phyloP scores from a whole-genome alignment of 2,329 filamentous ascomycete genomes.

The Claviceps monticola region DNA sequence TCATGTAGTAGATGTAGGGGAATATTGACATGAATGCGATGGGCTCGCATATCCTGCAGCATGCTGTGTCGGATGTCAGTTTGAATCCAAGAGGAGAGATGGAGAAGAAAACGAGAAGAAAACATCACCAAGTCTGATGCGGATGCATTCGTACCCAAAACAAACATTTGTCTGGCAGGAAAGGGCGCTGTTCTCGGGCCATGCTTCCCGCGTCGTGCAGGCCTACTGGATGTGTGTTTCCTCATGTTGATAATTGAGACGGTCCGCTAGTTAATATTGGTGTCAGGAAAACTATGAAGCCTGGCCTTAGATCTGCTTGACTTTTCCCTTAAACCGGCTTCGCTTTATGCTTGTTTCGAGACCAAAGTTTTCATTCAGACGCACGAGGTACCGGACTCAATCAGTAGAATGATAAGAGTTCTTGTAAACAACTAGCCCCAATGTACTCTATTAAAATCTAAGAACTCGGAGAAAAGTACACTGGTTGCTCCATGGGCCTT shows the following conservation, averaged over 20 bases:
- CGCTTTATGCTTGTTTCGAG: background rate
- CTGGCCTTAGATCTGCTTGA: background rate
- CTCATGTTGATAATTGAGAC: constrained; percentile 11
- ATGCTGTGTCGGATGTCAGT: constrained; percentile 35
- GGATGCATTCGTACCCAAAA: constrained; percentile 29
- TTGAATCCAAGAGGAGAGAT: too few relatives aligned
- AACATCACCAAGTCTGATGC: background rate
- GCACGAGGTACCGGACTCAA: background rate
- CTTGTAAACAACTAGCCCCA: background rate
- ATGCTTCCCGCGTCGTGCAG: constrained; percentile 12
- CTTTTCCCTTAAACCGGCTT: background rate
- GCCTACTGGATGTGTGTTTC: constrained; percentile 13
- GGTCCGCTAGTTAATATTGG: background rate
- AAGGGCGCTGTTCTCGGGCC: constrained; percentile 19
- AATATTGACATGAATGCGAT: constrained; percentile 99
- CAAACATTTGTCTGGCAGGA: constrained; percentile 34
- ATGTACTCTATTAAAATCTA: background rate
- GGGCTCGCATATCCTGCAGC: constrained; percentile 93
- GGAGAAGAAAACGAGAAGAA: too few relatives aligned
- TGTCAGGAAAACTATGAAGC: background rate
- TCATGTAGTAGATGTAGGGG: constrained; percentile 97
- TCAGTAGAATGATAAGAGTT: background rate
- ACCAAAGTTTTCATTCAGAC: background rate
- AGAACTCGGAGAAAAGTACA: background rate
- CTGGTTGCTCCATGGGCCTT: background rate